A percentile compares a stretch with the other conserved stretches of the same genome.
Conservation (phyloP, 2,329 filamentous ascomycete species). For the Cercospora sp. region DNA sequence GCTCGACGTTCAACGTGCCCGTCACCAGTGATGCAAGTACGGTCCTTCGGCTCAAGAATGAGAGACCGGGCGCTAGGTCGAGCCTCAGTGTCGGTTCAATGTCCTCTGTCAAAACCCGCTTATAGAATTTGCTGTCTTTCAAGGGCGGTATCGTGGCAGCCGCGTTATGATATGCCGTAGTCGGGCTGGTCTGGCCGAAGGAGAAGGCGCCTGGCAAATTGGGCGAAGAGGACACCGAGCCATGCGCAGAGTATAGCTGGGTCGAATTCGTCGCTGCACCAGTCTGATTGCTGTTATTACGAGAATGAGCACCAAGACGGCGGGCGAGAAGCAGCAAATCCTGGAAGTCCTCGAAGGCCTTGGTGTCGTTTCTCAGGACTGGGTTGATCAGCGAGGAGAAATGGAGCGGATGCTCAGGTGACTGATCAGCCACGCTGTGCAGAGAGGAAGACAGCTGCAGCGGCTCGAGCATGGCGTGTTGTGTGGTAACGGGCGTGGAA, state of each 20-base stretch:
- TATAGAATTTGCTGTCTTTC: constrained; percentile 93
- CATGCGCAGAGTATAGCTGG: constrained; percentile 35
- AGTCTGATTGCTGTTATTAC: constrained; percentile 58
- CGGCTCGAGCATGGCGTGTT: constrained; percentile 63
- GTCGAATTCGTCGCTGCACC: constrained; percentile 24
- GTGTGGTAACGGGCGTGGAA: constrained; percentile 71
- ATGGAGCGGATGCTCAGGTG: constrained; percentile 65
- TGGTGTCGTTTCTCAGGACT: constrained; percentile 77
- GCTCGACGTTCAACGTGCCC: constrained; percentile 85
- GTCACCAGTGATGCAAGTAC: constrained; percentile 82
- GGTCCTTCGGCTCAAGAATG: constrained; percentile 85
- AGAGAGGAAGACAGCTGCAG: constrained; percentile 55
- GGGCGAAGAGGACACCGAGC: constrained; percentile 37
- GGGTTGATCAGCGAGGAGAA: constrained; percentile 82
- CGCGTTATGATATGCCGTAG: constrained; percentile 35
- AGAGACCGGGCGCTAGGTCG: constrained; percentile 85
- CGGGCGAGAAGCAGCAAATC: constrained; percentile 68
- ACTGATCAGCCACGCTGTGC: constrained; percentile 54
- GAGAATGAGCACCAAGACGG: constrained; percentile 56
- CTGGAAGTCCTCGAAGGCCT: constrained; percentile 81
- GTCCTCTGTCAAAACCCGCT: constrained; percentile 82
- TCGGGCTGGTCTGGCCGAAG: constrained; percentile 38
- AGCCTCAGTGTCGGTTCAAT: constrained; percentile 91
- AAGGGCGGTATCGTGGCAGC: constrained; percentile 58
- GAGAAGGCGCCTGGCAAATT: constrained; percentile 48